Evolutionary conservation across 1,139 yeast species (phyloP), one percentile per base, ranked within the genome.

Genomic region (Pneumocystis wakefieldiae): DNA sequence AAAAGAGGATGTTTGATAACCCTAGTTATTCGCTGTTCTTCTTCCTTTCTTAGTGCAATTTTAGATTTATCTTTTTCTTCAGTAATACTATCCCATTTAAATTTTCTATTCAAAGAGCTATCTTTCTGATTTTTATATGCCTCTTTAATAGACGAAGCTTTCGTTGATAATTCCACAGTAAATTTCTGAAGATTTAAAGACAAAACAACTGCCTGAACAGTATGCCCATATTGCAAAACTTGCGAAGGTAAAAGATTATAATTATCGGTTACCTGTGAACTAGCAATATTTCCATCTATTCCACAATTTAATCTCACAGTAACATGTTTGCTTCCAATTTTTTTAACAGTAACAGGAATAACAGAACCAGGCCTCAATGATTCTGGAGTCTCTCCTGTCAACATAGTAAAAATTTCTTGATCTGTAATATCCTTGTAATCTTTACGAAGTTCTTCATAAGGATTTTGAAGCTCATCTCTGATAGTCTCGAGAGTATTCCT

Each of bases 1-100:
- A 88, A 92, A 71, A 87, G 81, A 59, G 97, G 96, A 77, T 92
- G 99, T 72, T 90, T 94, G 69, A 92, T 82, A 68, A 88, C 86
- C 72, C 96, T 80, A 71, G 86, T 77, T 67, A 83, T 83, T 68
- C 84, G 79, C 66, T 79, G 78, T 66, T 80, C 78, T 28, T 76
- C 77, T 62, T 80, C 83, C 48, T 76, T 75, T 69, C 78, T 78
- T 53, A 76, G 77, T 65, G 80, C 81, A 42, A 83, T 82, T 65
- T 77, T 76, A 63, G 78, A 81, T 41, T 76, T 74, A 72, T 92
- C 97, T 28, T 75, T 77, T 63, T 79, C 80, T 74, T 92, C 97
- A 41, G 90, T 88, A 19, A 78, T 83, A 67, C 83, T 78, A 72
- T 92, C 90, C 99, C 99, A 92, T 69, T 85, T 81, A 24, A 81